phyloP scores from a whole-genome alignment of 148 eudicot species.

The Pharnaceum exiguum region DNA sequence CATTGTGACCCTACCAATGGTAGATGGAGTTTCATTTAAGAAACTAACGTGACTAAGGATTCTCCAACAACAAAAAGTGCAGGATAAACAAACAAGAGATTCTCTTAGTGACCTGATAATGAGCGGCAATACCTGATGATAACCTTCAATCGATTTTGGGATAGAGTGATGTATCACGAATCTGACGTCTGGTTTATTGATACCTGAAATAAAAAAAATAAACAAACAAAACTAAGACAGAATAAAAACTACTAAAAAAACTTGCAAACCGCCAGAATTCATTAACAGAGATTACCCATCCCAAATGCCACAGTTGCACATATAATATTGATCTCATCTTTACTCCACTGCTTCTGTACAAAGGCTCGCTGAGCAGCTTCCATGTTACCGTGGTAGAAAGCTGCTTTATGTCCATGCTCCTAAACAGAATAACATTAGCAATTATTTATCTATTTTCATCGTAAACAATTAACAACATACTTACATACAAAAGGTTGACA shows the following conservation, averaged over 20 bases:
- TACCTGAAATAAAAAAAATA: slow-evolving; percentile 67
- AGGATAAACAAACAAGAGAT: not conserved
- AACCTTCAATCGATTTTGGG: slow-evolving; percentile 98
- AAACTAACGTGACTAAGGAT: not conserved
- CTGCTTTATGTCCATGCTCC: slow-evolving; percentile 85
- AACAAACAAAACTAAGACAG: slow-evolving; percentile 29
- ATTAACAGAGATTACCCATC: slow-evolving; percentile 64
- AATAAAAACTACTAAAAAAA: slow-evolving; percentile 7
- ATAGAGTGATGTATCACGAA: slow-evolving; percentile 98
- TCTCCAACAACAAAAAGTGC: not conserved
- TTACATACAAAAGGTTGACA: no score
- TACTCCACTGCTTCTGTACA: slow-evolving; percentile 95
- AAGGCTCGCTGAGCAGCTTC: slow-evolving; percentile 74
- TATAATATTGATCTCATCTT: slow-evolving; percentile 86
- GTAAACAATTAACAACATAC: no score
- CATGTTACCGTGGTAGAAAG: slow-evolving; percentile 95
- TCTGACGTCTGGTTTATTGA: slow-evolving; percentile 95
- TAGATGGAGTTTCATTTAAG: not conserved
- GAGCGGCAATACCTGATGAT: slow-evolving; percentile 95
- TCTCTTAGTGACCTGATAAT: slow-evolving; percentile 4
- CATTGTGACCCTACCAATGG: no score
- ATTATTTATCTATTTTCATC: no score
- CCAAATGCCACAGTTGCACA: slow-evolving; percentile 99
- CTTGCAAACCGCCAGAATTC: slow-evolving; percentile 8
- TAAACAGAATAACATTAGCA: slow-evolving; percentile 18